Conservation (phyloP, 2,329 filamentous ascomycete species). For the Colletotrichum zoysiae region DNA sequence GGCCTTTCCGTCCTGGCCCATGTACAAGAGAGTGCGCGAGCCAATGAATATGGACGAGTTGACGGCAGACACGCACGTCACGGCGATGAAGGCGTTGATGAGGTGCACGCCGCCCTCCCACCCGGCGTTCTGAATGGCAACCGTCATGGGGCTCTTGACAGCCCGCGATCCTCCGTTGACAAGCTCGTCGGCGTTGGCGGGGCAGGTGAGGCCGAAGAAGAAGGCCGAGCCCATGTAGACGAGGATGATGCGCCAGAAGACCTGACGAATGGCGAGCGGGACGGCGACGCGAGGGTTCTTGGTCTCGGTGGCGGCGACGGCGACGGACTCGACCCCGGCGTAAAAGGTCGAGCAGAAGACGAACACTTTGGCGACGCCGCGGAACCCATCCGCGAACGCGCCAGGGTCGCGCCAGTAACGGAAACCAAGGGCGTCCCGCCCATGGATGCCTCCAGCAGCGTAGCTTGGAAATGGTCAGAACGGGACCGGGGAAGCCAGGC, state of each 20-base stretch:
- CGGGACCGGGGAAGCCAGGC: too few relatives aligned
- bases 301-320: constrained; percentile 73
- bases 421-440: constrained; percentile 72
- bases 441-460: constrained; percentile 74
- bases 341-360: constrained; percentile 79
- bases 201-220: constrained; percentile 81
- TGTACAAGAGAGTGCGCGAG: constrained; percentile 79
- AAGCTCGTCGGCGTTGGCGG: constrained; percentile 74
- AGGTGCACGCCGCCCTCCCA: constrained; percentile 80
- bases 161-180: constrained; percentile 72
- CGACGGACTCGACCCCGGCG: constrained; percentile 74
- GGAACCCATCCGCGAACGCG: constrained; percentile 76
- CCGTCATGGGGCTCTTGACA: constrained; percentile 78
- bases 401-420: constrained; percentile 79
- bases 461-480: constrained; percentile 56
- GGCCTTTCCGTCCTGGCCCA: constrained; percentile 80
- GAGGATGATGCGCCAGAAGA: constrained; percentile 72
- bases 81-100: constrained; percentile 82
- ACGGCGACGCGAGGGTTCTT: constrained; percentile 69
- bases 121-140: constrained; percentile 79
- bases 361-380: constrained; percentile 74
- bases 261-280: constrained; percentile 69
- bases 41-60: constrained; percentile 85
- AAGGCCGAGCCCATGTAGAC: constrained; percentile 78
- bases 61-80: constrained; percentile 78